Evolutionary conservation across 495 filamentous ascomycete genomes (phyloP).

Genomic region (Lepidopterella palustris): DNA sequence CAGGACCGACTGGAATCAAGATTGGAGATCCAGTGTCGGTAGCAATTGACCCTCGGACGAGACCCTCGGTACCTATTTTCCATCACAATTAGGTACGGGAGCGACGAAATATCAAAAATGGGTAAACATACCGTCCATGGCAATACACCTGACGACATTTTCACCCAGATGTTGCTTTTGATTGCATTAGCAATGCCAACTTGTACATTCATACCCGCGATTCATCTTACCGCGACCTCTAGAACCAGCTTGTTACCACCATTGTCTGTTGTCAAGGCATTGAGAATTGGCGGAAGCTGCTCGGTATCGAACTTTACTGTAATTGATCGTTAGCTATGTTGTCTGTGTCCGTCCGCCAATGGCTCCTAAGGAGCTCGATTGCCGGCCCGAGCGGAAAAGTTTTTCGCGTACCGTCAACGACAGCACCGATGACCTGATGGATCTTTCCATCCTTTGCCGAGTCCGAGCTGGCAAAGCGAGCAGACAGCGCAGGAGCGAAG

Average conservation of each 20-base stretch:
- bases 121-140: slow-evolving; percentile 85
- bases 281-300: slow-evolving; percentile 93
- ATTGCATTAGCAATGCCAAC: slow-evolving; percentile 38
- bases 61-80: slow-evolving; percentile 88
- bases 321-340: slow-evolving; percentile 39
- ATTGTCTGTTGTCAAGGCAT: slow-evolving; percentile 88
- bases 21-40: slow-evolving; percentile 90
- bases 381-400: slow-evolving; percentile 22
- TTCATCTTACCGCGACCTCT: slow-evolving; percentile 81
- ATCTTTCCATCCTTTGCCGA: slow-evolving; percentile 38
- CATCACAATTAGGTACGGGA: slow-evolving; percentile 12
- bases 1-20: slow-evolving; percentile 92
- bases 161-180: slow-evolving; percentile 96
- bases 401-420: slow-evolving; percentile 61
- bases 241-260: slow-evolving; percentile 90
- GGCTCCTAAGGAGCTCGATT: slow-evolving; percentile 10
- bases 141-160: slow-evolving; percentile 98
- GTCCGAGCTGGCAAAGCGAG: slow-evolving; percentile 36
- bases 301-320: slow-evolving; percentile 91
- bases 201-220: slow-evolving; percentile 14
- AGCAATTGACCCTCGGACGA: slow-evolving; percentile 79
- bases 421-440: slow-evolving; percentile 56
- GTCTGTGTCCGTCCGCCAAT: slow-evolving; percentile 19
- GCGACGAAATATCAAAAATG: neutral
- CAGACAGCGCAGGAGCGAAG: slow-evolving; percentile 31